These are phyloP conservation scores for Fusarium pseudocircinatum DNA, from an alignment of 2,329 filamentous ascomycete genomes.

Conservation along the genomic window DNA sequence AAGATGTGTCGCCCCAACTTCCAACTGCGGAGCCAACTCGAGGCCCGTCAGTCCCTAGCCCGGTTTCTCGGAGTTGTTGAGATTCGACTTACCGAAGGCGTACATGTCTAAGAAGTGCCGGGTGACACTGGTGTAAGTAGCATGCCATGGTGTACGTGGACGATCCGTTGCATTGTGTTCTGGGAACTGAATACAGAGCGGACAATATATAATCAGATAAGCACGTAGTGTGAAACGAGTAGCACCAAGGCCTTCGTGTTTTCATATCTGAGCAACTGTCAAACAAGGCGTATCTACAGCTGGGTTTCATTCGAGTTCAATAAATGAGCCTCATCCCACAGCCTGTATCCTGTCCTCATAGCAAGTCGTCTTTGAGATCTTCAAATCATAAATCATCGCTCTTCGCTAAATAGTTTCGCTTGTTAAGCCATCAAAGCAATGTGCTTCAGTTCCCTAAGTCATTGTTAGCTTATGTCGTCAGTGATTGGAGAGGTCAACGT, in stretches of 20 bases:
- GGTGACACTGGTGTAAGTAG: not conserved
- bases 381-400: constrained; percentile 6
- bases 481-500: constrained; percentile 40
- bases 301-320: not conserved
- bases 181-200: not conserved
- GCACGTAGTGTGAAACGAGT: not conserved
- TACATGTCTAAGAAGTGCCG: not conserved
- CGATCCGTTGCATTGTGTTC: not conserved
- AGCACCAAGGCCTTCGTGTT: not conserved
- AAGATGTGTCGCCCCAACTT: not conserved
- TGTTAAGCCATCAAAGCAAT: constrained; percentile 60
- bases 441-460: constrained; percentile 60
- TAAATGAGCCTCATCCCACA: not conserved
- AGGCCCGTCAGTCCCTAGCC: not conserved
- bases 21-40: not conserved
- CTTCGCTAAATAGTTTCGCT: not conserved
- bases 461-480: constrained; percentile 4
- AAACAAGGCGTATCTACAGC: not conserved
- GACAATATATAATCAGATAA: not conserved
- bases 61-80: not conserved
- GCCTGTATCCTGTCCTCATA: not conserved
- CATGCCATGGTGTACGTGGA: not conserved
- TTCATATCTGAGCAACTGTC: not conserved
- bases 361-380: not conserved
- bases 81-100: not conserved